These are phyloP conservation scores for Ocimum tenuiflorum DNA, from an alignment of 257 asterid species.

Conservation along the genomic window DNA sequence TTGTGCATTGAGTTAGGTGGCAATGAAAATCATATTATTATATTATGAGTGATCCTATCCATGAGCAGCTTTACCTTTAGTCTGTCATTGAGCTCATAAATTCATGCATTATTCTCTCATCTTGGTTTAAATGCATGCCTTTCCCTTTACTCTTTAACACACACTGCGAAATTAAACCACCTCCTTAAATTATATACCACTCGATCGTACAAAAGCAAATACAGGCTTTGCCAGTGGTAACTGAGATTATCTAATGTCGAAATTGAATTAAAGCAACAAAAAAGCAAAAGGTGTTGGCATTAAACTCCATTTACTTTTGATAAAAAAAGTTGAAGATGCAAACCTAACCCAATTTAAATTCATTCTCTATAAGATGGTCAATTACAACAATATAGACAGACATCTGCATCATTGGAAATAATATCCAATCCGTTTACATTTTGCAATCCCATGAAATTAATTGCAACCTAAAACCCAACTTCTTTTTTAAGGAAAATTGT, in stretches of 20 bases:
- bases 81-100: constrained; percentile 20
- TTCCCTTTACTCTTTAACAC: too few relatives aligned
- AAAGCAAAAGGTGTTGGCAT: constrained; percentile 19
- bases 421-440: constrained; percentile 10
- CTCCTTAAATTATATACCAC: constrained; percentile 12
- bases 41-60: constrained; percentile 19
- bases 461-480: not conserved
- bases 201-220: constrained; percentile 1
- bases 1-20: too few relatives aligned
- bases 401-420: constrained; percentile 6
- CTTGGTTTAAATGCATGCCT: constrained; percentile 7
- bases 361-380: constrained; percentile 34
- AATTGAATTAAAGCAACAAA: constrained; percentile 20
- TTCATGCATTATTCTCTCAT: constrained; percentile 14
- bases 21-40: not conserved
- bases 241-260: constrained; percentile 17
- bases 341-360: constrained; percentile 31
- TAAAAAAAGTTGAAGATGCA: constrained; percentile 30
- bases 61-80: constrained; percentile 21
- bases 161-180: too few relatives aligned
- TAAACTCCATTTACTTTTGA: constrained; percentile 28
- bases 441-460: not conserved
- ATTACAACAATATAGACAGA: constrained; percentile 14
- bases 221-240: not conserved
- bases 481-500: not conserved